These are phyloP conservation scores for Heritiera littoralis DNA, from an alignment of 345 rosid species.

Conservation along the genomic window DNA sequence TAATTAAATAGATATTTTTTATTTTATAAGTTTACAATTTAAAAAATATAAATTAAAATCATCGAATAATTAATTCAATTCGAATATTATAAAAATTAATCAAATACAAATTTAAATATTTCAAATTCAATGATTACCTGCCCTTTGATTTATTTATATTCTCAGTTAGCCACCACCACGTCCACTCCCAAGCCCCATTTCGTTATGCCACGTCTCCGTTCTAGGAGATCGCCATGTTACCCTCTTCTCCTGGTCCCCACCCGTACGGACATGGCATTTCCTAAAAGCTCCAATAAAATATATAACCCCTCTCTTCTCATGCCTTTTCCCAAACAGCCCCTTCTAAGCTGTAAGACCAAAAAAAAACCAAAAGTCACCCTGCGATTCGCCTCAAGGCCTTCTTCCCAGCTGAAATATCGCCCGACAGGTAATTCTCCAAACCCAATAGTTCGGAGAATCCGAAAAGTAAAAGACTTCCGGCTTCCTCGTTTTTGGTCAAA, in stretches of 20 bases:
- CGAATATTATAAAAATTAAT: no score
- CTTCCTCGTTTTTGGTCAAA: neutral
- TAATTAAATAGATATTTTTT: no score
- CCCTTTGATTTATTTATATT: no score
- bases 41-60: no score
- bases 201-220: conserved; percentile 18
- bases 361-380: neutral
- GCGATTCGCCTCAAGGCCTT: neutral
- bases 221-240: conserved; percentile 15
- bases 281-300: neutral
- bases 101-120: no score
- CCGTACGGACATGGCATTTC: conserved; percentile 21
- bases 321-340: neutral
- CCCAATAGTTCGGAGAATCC: conserved; percentile 25
- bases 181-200: neutral
- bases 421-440: neutral
- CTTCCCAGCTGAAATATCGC: conserved; percentile 11
- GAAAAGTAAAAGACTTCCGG: neutral
- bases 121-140: no score
- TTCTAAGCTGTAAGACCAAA: conserved; percentile 6
- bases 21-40: no score
- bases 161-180: no score
- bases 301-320: neutral
- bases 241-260: conserved; percentile 2
- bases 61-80: no score